Percentiles rank a stretch among this genome's conserved stretches.
phyloP scores from a whole-genome alignment of 2,329 filamentous ascomycete species.

The Dactylellina drechsleri region DNA sequence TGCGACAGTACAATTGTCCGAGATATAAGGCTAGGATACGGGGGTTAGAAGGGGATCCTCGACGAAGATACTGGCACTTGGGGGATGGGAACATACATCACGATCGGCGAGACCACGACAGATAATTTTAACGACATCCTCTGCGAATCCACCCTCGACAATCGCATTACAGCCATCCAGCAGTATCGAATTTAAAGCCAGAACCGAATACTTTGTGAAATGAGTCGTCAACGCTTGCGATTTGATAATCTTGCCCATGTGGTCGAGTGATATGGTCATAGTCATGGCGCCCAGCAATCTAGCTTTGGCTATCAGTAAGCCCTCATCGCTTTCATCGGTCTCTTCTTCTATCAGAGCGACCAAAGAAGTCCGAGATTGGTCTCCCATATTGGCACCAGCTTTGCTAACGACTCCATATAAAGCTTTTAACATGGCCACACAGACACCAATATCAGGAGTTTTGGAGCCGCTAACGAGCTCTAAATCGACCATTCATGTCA shows the following conservation, averaged over 20 bases:
- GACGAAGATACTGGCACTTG: slow-evolving; percentile 8
- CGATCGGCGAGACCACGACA: slow-evolving; percentile 81
- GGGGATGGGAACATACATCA: slow-evolving; percentile 69
- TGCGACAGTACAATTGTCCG: slow-evolving; percentile 87
- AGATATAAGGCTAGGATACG: slow-evolving; percentile 75
- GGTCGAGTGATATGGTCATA: slow-evolving; percentile 81
- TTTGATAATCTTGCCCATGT: slow-evolving; percentile 70
- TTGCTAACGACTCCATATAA: slow-evolving; percentile 96
- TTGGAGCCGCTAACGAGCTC: slow-evolving; percentile 96
- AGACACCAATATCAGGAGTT: slow-evolving; percentile 85
- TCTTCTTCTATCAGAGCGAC: slow-evolving; percentile 89
- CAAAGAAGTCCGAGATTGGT: slow-evolving; percentile 85
- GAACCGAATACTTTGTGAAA: slow-evolving; percentile 79
- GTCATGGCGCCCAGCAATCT: slow-evolving; percentile 89
- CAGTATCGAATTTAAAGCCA: slow-evolving; percentile 88
- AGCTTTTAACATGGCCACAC: slow-evolving; percentile 95
- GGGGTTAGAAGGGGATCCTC: slow-evolving; percentile 7
- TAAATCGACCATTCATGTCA: slow-evolving; percentile 58
- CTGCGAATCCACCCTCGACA: slow-evolving; percentile 72
- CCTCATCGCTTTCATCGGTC: slow-evolving; percentile 75
- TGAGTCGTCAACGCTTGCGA: slow-evolving; percentile 81
- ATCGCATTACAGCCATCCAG: slow-evolving; percentile 80
- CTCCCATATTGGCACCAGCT: slow-evolving; percentile 93
- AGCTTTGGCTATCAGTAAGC: slow-evolving; percentile 77
- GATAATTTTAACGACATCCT: slow-evolving; percentile 80